Evolutionary conservation across 2,329 filamentous ascomycete species (phyloP), one percentile per base, ranked within the genome.

Genomic region (Arthrocladium fulminans): DNA sequence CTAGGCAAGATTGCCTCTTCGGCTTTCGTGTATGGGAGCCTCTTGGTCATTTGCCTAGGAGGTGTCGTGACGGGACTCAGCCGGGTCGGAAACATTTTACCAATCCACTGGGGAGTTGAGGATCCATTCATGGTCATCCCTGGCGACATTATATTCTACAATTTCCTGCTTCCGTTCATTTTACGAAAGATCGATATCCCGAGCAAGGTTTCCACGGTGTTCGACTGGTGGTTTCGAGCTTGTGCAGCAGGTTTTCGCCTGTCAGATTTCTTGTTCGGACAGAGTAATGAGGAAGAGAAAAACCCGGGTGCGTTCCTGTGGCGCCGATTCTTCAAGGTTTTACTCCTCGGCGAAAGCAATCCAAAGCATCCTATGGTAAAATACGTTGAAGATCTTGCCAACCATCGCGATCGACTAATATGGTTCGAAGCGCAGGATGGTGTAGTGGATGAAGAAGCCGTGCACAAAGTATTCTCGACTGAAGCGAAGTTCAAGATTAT

Each of bases 1-100:
- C 77, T 98, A 27, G 82, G 90, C 48, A 98, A 98, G 69, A 98
- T 98, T 42, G 77, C 89, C 2, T 97, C 97, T 62, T 96, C 89
- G 53, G 94, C 89, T 13, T 80, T 97, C 49, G 89, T 98, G 2
- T 98, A 98, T 59, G 94, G 92, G 27, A 88, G 86, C 0, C 71
- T 98, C 46, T 89, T 98, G 48, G 84, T 97, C 32, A 71, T 97
- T 22, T 98, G 92, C 63, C 77, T 98, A 0, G 92, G 92, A 8
- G 90, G 92, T 35, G 89, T 98, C 13, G 88, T 98, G 0, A 98
- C 92, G 92, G 51, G 45, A 4, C 22, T 60, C 25, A 41, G 44
- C 19, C 52, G 47, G 22, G 44, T 55, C 25, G 81, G 84, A n/a
- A 78, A 74, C 45, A 80, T 98, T 38, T 75, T 98, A 15, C 92